Percentiles rank a stretch among this genome's conserved stretches.
Conservation (phyloP, 305 asterid species). For the Fraxinus angustifolia region DNA sequence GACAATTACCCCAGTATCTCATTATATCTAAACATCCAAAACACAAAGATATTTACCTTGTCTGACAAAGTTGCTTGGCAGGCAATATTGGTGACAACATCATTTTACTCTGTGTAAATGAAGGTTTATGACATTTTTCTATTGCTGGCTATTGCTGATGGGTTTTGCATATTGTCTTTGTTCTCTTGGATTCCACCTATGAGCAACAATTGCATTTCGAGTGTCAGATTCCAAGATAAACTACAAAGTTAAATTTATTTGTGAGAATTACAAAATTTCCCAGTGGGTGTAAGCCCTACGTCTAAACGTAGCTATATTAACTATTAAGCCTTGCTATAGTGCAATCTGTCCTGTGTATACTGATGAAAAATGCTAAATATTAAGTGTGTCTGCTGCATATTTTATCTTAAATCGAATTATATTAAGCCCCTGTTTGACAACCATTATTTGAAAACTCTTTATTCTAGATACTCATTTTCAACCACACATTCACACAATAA, state of each 20-base stretch:
- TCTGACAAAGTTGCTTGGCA: slow-evolving; percentile 5
- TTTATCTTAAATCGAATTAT: not conserved
- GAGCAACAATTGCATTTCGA: not conserved
- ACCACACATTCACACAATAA: not conserved
- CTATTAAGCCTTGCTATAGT: not conserved
- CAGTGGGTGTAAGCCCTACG: not conserved
- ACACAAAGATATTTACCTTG: not conserved
- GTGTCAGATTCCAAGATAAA: not conserved
- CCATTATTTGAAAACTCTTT: not conserved
- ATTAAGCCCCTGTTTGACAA: not conserved
- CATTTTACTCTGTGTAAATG: not conserved
- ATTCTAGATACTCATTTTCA: not conserved
- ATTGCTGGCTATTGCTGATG: not conserved
- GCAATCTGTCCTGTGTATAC: not conserved
- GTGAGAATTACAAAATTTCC: not conserved
- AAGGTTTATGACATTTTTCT: slow-evolving; percentile 1
- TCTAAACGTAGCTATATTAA: not conserved
- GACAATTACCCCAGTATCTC: not conserved
- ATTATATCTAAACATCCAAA: not conserved
- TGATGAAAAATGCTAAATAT: not conserved
- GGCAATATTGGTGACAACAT: slow-evolving; percentile 1
- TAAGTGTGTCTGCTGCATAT: not conserved
- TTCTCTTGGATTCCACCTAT: not conserved
- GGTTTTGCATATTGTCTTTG: not conserved
- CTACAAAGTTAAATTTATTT: not conserved